A percentile compares a stretch with the other conserved stretches of the same genome.
Evolutionary conservation across 768 basidiomycete species (phyloP).

Genomic region (Sarcomyxa edulis): DNA sequence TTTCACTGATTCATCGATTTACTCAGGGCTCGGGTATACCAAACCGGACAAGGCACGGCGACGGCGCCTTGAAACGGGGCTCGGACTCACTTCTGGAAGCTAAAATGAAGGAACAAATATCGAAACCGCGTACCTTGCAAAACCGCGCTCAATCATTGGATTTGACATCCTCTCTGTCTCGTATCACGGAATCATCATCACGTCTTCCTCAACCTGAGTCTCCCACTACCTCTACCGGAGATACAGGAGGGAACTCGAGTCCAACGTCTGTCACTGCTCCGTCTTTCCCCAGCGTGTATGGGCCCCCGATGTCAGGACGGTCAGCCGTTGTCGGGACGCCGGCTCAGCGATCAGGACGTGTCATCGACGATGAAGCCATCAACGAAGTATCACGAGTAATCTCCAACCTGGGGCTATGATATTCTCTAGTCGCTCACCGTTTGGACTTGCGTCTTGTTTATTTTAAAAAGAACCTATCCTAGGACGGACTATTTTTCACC

Average conservation of each 20-base stretch:
- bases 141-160: conserved; percentile 90
- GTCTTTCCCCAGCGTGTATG: conserved; percentile 83
- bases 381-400: conserved; percentile 77
- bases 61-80: conserved; percentile 76
- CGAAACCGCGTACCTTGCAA: conserved; percentile 75
- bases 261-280: conserved; percentile 76
- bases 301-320: conserved; percentile 45
- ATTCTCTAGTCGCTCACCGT: conserved; percentile 7
- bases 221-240: conserved; percentile 72
- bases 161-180: conserved; percentile 78
- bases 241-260: conserved; percentile 72
- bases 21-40: conserved; percentile 64
- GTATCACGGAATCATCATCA: conserved; percentile 64
- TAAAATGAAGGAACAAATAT: conserved; percentile 72
- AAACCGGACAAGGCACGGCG: conserved; percentile 60
- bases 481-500: no score
- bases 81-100: conserved; percentile 82
- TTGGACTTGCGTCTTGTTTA: conserved; percentile 5
- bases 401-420: conserved; percentile 65
- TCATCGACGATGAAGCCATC: conserved; percentile 51
- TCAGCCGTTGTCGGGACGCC: conserved; percentile 40
- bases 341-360: conserved; percentile 33
- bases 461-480: conserved; percentile 9
- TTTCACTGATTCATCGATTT: conserved; percentile 10
- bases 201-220: conserved; percentile 69